Evolutionary conservation across 305 asterid species (phyloP).

Genomic region (Fraxinus greggii): DNA sequence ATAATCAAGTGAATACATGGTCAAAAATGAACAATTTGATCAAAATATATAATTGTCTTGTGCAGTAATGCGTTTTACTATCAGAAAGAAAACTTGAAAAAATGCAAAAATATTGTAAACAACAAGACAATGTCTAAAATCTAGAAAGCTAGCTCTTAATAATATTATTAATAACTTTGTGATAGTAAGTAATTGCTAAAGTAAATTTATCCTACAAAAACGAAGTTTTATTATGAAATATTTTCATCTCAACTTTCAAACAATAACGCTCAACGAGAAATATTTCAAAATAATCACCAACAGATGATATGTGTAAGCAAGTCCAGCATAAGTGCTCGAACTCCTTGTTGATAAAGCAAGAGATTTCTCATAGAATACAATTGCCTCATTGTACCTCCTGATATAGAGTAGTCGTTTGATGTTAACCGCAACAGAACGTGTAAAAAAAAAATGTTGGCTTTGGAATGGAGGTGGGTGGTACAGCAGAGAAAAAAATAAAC

Average conservation of each 20-base stretch:
- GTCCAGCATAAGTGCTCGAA: slow-evolving; percentile 89
- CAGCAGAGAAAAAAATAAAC: not conserved
- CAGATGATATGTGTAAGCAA: slow-evolving; percentile 88
- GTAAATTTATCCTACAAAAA: slow-evolving; percentile 71
- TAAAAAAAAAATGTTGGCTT: not conserved
- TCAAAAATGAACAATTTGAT: not conserved
- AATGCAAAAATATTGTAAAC: not conserved
- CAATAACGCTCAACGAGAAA: not conserved
- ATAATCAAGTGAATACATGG: not conserved
- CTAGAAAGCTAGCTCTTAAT: not conserved
- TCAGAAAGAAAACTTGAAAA: not conserved
- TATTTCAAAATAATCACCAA: slow-evolving; percentile 46
- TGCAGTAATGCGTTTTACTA: not conserved
- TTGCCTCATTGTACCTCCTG: slow-evolving; percentile 92
- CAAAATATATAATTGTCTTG: not conserved
- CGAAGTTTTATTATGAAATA: slow-evolving; percentile 14
- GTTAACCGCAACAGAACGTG: slow-evolving; percentile 6
- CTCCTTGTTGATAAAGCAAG: slow-evolving; percentile 90
- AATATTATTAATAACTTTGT: slow-evolving; percentile 43
- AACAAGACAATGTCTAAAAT: not conserved
- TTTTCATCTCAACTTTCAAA: not conserved
- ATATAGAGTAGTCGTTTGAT: slow-evolving; percentile 17
- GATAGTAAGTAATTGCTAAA: slow-evolving; percentile 78
- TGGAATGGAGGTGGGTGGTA: not conserved
- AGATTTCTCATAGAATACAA: slow-evolving; percentile 80